Evolutionary conservation across 768 basidiomycete genomes (phyloP).

Genomic region (Tricholoma furcatifolium): DNA sequence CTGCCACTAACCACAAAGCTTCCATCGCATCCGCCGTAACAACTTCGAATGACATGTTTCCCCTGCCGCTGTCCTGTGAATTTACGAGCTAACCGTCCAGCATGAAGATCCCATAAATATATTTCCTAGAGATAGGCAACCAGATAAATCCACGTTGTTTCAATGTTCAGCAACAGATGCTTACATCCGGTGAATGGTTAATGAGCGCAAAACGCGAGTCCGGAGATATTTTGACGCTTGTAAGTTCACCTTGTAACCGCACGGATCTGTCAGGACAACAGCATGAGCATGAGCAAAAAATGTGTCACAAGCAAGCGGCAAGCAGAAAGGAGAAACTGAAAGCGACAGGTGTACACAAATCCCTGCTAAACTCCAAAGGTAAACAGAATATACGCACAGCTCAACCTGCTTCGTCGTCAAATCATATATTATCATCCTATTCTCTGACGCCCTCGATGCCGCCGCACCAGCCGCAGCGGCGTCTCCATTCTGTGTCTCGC

Average conservation of each 20-base stretch:
- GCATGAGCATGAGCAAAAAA: slow-evolving; percentile 4
- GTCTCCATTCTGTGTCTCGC: slow-evolving; percentile 12
- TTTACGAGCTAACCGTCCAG: slow-evolving; percentile 69
- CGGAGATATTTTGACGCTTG: slow-evolving; percentile 82
- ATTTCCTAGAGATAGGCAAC: slow-evolving; percentile 64
- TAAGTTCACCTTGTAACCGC: slow-evolving; percentile 74
- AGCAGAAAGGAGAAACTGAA: neutral
- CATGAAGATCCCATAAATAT: slow-evolving; percentile 79
- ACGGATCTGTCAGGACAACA: slow-evolving; percentile 47
- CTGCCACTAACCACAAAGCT: slow-evolving; percentile 93
- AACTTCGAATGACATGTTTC: slow-evolving; percentile 84
- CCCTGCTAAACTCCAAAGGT: neutral
- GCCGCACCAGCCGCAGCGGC: slow-evolving; percentile 24
- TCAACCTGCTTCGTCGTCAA: slow-evolving; percentile 64
- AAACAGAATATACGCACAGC: slow-evolving; percentile 47
- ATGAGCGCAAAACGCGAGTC: slow-evolving; percentile 88
- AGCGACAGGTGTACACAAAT: too few relatives aligned
- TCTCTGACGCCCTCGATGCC: slow-evolving; percentile 39
- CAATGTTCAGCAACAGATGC: slow-evolving; percentile 22
- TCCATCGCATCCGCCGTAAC: slow-evolving; percentile 88
- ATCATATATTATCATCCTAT: slow-evolving; percentile 78
- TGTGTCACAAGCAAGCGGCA: neutral
- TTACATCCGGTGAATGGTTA: slow-evolving; percentile 84
- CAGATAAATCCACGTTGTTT: slow-evolving; percentile 13
- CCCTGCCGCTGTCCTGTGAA: slow-evolving; percentile 86